These are phyloP conservation scores for Chloroidium sp. DNA, from an alignment of 163 green algal species.

Conservation along the genomic window DNA sequence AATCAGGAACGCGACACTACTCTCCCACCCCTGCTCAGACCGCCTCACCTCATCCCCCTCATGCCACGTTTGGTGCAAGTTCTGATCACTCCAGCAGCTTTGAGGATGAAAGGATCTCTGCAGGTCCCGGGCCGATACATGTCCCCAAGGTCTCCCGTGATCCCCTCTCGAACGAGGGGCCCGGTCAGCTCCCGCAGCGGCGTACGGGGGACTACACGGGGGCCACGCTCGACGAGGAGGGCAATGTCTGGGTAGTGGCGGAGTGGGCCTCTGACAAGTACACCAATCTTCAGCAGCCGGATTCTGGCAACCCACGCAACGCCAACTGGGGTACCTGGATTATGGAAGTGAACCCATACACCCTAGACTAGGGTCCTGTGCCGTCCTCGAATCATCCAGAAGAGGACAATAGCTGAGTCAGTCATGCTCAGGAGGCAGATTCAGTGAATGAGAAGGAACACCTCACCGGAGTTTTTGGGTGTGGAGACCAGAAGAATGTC, in stretches of 20 bases:
- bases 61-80: too few relatives aligned
- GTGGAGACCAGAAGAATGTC: too few relatives aligned
- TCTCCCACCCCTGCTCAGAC: too few relatives aligned
- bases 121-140: background rate
- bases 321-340: constrained; percentile 1
- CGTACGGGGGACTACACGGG: background rate
- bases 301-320: background rate
- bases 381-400: too few relatives aligned
- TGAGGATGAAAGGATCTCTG: background rate
- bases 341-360: background rate
- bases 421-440: too few relatives aligned
- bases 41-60: too few relatives aligned
- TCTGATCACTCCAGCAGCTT: too few relatives aligned
- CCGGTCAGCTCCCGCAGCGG: background rate
- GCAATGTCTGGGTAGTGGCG: background rate
- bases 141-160: background rate
- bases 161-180: background rate
- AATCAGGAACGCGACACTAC: too few relatives aligned
- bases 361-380: background rate
- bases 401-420: too few relatives aligned
- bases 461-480: too few relatives aligned
- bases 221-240: background rate
- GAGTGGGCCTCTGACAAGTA: background rate
- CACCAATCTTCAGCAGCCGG: background rate
- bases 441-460: too few relatives aligned